Evolutionary conservation across 2,329 filamentous ascomycete species (phyloP).

Genomic region (Emmonsiellopsis sp.): DNA sequence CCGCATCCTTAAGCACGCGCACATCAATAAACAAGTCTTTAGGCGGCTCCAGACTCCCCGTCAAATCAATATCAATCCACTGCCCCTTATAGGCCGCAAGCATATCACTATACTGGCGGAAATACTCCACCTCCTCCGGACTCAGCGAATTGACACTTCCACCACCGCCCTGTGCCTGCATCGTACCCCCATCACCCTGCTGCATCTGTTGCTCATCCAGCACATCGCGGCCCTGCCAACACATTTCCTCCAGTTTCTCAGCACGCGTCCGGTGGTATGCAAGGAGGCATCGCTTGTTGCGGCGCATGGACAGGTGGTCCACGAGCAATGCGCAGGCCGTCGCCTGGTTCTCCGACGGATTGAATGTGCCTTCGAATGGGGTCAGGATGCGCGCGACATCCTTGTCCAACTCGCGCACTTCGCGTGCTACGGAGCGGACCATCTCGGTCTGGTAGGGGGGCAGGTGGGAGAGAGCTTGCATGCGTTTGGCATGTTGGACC

Average conservation of each 20-base stretch:
- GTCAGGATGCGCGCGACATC: slow-evolving; percentile 71
- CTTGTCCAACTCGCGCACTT: slow-evolving; percentile 87
- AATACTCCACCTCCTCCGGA: slow-evolving; percentile 94
- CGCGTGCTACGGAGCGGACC: slow-evolving; percentile 75
- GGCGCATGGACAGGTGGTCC: slow-evolving; percentile 86
- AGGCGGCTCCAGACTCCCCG: slow-evolving; percentile 88
- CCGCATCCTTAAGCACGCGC: slow-evolving; percentile 87
- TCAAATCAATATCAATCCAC: slow-evolving; percentile 96
- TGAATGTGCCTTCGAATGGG: slow-evolving; percentile 75
- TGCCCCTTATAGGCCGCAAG: slow-evolving; percentile 95
- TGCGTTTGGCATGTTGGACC: slow-evolving; percentile 94
- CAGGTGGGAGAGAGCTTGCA: slow-evolving; percentile 72
- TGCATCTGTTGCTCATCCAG: slow-evolving; percentile 45
- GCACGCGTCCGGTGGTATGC: slow-evolving; percentile 87
- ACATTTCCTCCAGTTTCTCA: slow-evolving; percentile 86
- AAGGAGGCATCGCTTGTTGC: slow-evolving; percentile 90
- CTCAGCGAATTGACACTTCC: slow-evolving; percentile 65
- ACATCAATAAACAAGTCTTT: slow-evolving; percentile 95
- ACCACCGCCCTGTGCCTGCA: slow-evolving; percentile 20
- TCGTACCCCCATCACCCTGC: not conserved
- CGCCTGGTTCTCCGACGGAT: slow-evolving; percentile 71
- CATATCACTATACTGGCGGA: slow-evolving; percentile 81
- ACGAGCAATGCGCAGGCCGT: slow-evolving; percentile 83
- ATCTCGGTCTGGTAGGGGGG: slow-evolving; percentile 89
- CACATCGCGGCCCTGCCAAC: slow-evolving; percentile 82